Conservation (phyloP, 2,329 filamentous ascomycete species). For the Curvularia eragrostidis region DNA sequence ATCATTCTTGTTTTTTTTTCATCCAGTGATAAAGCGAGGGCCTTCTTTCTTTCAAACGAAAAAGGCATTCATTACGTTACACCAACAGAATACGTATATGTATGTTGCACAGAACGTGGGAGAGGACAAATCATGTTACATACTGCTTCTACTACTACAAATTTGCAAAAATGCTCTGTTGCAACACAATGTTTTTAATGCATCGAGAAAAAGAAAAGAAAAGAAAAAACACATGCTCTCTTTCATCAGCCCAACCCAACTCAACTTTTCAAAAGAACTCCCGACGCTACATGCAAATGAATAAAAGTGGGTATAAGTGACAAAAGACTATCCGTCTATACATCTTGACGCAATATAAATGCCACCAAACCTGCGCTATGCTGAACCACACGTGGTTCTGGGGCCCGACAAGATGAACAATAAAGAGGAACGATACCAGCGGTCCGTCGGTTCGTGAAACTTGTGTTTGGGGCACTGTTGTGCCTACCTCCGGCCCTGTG, state of each 20-base stretch:
- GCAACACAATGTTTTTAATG: not conserved
- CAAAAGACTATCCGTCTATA: conserved; percentile 20
- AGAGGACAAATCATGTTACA: too few relatives aligned
- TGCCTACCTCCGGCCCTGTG: conserved; percentile 15
- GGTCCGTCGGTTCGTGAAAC: conserved; percentile 6
- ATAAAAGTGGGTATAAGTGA: conserved; percentile 22
- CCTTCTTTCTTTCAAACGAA: too few relatives aligned
- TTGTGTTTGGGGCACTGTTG: not conserved
- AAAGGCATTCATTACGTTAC: too few relatives aligned
- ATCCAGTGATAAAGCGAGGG: too few relatives aligned
- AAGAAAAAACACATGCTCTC: too few relatives aligned
- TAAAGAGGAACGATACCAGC: conserved; percentile 16
- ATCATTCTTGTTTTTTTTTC: too few relatives aligned
- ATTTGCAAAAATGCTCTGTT: not conserved
- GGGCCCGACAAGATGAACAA: conserved; percentile 14
- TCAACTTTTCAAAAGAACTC: not conserved
- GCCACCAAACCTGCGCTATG: conserved; percentile 20
- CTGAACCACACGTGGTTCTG: conserved; percentile 18
- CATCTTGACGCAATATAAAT: conserved; percentile 20
- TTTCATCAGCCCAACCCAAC: not conserved
- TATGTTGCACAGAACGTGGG: too few relatives aligned
- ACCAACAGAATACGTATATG: too few relatives aligned
- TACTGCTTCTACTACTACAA: too few relatives aligned
- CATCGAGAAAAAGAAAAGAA: not conserved
- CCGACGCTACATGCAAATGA: conserved; percentile 14